Conservation (phyloP, 345 rosid genomes). For the Hibiscus tridactylites region DNA sequence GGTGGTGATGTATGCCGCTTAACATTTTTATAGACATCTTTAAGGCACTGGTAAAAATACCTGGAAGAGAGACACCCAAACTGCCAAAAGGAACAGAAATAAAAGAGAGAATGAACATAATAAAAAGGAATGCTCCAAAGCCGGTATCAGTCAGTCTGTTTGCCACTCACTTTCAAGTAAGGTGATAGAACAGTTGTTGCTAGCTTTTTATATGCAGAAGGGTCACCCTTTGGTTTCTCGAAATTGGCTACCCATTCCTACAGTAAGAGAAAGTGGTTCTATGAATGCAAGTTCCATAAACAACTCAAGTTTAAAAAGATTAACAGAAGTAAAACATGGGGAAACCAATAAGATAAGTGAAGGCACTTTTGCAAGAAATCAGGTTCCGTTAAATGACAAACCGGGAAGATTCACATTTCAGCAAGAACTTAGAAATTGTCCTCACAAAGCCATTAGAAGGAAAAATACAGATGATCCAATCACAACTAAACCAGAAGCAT, state of each 20-base stretch:
- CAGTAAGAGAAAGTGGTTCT: slow-evolving; percentile 7
- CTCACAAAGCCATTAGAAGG: neutral
- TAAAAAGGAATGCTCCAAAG: neutral
- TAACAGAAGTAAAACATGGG: neutral
- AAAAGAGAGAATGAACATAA: neutral
- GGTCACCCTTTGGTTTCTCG: slow-evolving; percentile 96
- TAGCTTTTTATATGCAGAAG: slow-evolving; percentile 75
- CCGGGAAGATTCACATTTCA: neutral
- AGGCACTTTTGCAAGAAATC: neutral
- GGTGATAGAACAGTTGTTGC: slow-evolving; percentile 92
- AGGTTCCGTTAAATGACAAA: neutral
- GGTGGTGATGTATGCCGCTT: slow-evolving; percentile 78
- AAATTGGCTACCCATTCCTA: slow-evolving; percentile 92
- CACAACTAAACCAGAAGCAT: neutral
- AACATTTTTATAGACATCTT: slow-evolving; percentile 48
- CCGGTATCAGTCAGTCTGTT: neutral
- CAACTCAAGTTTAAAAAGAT: neutral
- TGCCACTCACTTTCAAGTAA: slow-evolving; percentile 71
- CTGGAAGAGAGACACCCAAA: slow-evolving; percentile 98
- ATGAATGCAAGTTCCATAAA: neutral
- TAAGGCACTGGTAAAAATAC: slow-evolving; percentile 79
- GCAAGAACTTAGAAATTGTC: neutral
- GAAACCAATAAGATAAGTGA: neutral
- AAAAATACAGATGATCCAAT: neutral
- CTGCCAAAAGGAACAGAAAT: slow-evolving; percentile 39